Evolutionary conservation across 495 filamentous ascomycete genomes (phyloP).

Genomic region (Chaetomium tenue): DNA sequence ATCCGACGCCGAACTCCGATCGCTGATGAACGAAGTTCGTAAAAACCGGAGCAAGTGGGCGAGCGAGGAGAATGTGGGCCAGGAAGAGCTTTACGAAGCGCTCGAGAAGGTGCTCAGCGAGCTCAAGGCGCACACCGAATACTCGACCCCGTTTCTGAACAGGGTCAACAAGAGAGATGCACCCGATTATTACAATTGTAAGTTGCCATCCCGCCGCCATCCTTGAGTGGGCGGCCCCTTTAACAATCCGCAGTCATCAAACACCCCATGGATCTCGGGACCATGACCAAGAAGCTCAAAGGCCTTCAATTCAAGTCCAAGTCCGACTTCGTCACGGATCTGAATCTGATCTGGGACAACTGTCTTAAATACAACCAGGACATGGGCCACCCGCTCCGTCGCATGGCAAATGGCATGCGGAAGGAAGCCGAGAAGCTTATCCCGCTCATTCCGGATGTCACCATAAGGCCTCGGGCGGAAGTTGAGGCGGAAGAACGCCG

Average conservation of each 20-base stretch:
- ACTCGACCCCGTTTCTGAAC: constrained; percentile 88
- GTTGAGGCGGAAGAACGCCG: constrained; percentile 94
- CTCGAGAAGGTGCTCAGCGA: constrained; percentile 94
- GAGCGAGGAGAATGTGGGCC: constrained; percentile 91
- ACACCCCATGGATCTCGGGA: constrained; percentile 95
- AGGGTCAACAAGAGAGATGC: constrained; percentile 95
- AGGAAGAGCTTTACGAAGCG: constrained; percentile 97
- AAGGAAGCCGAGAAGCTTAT: constrained; percentile 96
- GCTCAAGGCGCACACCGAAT: constrained; percentile 93
- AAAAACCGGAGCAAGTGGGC: constrained; percentile 99
- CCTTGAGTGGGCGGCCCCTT: constrained; percentile 1
- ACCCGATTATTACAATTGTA: constrained; percentile 88
- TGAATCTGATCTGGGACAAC: constrained; percentile 95
- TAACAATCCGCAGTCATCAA: constrained; percentile 71
- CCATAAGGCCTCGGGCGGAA: constrained; percentile 84
- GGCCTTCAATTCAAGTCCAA: constrained; percentile 85
- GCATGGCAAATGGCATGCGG: constrained; percentile 92
- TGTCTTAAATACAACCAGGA: constrained; percentile 94
- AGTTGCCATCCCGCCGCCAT: constrained; percentile 33
- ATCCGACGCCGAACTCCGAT: constrained; percentile 87
- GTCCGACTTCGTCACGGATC: constrained; percentile 86
- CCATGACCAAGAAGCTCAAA: constrained; percentile 98
- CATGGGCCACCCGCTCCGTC: constrained; percentile 78
- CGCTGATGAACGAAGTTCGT: constrained; percentile 90
- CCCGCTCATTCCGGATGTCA: constrained; percentile 89